Conservation (phyloP, 139 green algal species). For the Closterium sp. region DNA sequence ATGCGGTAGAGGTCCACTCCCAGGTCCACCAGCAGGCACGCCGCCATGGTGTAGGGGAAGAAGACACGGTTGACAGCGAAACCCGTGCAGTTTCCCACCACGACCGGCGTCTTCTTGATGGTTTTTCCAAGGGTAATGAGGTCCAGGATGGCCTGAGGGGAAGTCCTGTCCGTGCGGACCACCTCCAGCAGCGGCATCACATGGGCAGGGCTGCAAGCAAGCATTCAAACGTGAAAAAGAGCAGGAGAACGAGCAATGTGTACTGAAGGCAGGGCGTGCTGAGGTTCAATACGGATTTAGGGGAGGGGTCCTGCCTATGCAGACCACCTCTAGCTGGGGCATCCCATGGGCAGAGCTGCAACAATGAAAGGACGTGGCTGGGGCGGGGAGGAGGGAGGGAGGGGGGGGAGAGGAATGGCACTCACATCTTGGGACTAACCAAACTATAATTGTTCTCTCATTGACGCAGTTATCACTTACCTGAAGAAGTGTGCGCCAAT, state of each 20-base stretch:
- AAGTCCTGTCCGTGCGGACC: constrained; percentile 83
- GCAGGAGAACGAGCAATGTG: not conserved
- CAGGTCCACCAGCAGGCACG: constrained; percentile 86
- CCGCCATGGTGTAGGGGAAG: constrained; percentile 98
- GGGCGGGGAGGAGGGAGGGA: not conserved
- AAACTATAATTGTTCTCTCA: not conserved
- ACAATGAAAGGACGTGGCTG: not conserved
- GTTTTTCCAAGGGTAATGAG: constrained; percentile 72
- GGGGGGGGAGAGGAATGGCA: not conserved
- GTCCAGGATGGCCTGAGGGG: constrained; percentile 88
- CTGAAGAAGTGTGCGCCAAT: constrained; percentile 69
- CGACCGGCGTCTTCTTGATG: constrained; percentile 98
- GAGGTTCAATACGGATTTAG: constrained; percentile 88
- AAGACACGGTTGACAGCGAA: constrained; percentile 99
- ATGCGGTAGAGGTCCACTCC: constrained; percentile 85
- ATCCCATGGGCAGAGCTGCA: constrained; percentile 97
- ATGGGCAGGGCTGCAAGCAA: constrained; percentile 93
- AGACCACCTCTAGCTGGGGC: constrained; percentile 97
- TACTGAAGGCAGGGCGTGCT: too few relatives aligned
- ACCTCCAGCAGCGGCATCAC: constrained; percentile 99
- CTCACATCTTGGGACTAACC: too few relatives aligned
- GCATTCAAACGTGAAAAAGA: too few relatives aligned
- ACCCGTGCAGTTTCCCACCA: constrained; percentile 99
- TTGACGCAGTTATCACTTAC: not conserved
- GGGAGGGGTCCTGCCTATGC: constrained; percentile 75